These are phyloP conservation scores for Tremella yokohamensis DNA, from an alignment of 768 basidiomycete species.

Conservation along the genomic window DNA sequence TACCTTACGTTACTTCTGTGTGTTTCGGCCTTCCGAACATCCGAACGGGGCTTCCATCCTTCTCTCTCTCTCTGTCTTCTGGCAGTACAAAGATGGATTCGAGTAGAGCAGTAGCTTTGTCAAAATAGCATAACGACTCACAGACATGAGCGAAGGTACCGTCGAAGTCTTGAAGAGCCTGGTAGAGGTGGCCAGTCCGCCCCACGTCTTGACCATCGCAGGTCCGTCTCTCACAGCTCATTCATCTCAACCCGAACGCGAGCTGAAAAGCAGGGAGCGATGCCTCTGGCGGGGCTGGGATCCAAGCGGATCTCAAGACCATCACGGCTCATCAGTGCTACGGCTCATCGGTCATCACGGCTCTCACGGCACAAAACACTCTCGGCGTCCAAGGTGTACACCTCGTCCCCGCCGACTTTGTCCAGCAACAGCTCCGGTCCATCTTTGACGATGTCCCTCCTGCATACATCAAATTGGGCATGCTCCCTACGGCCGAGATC, in stretches of 20 bases:
- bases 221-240: slow-evolving; percentile 20
- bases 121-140: too few relatives aligned
- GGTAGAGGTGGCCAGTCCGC: slow-evolving; percentile 9
- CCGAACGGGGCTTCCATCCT: too few relatives aligned
- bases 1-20: too few relatives aligned
- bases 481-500: slow-evolving; percentile 67
- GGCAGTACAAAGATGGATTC: too few relatives aligned
- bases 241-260: not conserved
- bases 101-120: too few relatives aligned
- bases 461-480: slow-evolving; percentile 79
- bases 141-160: too few relatives aligned
- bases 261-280: slow-evolving; percentile 60
- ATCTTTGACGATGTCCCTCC: slow-evolving; percentile 70
- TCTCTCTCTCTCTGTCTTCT: too few relatives aligned
- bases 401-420: slow-evolving; percentile 64
- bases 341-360: slow-evolving; percentile 76
- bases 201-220: slow-evolving; percentile 48
- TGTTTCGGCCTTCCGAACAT: too few relatives aligned
- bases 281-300: slow-evolving; percentile 80
- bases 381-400: slow-evolving; percentile 73
- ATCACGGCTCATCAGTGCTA: slow-evolving; percentile 75
- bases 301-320: slow-evolving; percentile 88
- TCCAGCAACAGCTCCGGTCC: slow-evolving; percentile 68
- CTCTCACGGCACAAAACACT: slow-evolving; percentile 86
- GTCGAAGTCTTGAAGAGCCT: too few relatives aligned